Conservation (phyloP, 2,329 filamentous ascomycete species). For the Colletotrichum caudatum region DNA sequence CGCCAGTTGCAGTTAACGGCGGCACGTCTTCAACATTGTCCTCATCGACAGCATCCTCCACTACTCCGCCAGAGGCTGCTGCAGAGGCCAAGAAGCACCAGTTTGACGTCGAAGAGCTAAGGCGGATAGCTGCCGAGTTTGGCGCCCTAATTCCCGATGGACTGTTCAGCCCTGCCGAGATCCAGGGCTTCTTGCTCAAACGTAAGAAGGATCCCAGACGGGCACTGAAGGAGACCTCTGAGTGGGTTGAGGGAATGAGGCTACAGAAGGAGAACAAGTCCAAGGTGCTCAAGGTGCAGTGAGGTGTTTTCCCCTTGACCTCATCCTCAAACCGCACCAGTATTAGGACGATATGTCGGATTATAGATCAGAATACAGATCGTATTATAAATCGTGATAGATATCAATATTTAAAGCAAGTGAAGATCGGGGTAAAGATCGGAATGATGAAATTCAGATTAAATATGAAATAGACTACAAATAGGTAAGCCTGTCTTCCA, state of each 20-base stretch:
- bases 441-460: no score
- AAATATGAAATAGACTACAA: no score
- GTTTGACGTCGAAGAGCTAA: constrained; percentile 53
- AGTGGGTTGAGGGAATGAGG: constrained; percentile 65
- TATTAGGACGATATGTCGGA: neutral
- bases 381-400: no score
- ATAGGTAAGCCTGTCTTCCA: neutral
- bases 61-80: neutral
- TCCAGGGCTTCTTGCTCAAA: constrained; percentile 74
- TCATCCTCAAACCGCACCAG: neutral
- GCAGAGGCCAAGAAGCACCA: constrained; percentile 38
- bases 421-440: no score
- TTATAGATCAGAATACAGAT: no score
- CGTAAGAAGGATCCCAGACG: constrained; percentile 68
- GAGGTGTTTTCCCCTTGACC: constrained; percentile 8
- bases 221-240: constrained; percentile 65
- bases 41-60: constrained; percentile 10
- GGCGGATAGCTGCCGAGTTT: constrained; percentile 61
- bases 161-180: constrained; percentile 69
- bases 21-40: constrained; percentile 5
- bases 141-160: constrained; percentile 64
- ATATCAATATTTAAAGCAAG: no score
- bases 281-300: constrained; percentile 64
- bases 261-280: constrained; percentile 63
- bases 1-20: constrained; percentile 23